These are phyloP conservation scores for Kurtzmaniella quercitrusa DNA, from an alignment of 1,139 yeast species.

Conservation along the genomic window DNA sequence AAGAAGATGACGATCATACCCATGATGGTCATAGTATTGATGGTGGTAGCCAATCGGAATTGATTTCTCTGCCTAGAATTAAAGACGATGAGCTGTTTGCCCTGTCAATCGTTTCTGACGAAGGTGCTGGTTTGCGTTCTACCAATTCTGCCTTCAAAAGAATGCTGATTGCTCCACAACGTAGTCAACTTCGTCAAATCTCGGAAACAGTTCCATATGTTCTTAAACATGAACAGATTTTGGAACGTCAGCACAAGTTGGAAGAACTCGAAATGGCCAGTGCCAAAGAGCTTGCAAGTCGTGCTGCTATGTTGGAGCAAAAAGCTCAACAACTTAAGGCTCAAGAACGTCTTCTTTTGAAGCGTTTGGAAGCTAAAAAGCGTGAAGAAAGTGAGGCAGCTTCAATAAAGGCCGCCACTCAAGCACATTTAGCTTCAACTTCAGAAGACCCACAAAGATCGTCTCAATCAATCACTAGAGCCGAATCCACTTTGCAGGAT, in stretches of 20 bases:
- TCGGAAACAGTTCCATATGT: constrained; percentile 82
- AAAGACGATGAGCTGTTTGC: constrained; percentile 24
- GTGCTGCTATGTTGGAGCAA: constrained; percentile 73
- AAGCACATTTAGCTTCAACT: neutral
- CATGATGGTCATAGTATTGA: neutral
- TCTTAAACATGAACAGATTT: constrained; percentile 67
- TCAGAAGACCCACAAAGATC: neutral
- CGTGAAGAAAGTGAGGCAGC: constrained; percentile 10
- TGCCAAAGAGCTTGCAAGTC: constrained; percentile 64
- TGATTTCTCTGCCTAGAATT: constrained; percentile 26
- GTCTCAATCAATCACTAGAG: neutral
- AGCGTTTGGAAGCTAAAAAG: constrained; percentile 20
- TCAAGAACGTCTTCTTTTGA: constrained; percentile 53
- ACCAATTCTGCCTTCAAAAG: constrained; percentile 46
- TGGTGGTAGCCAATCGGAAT: constrained; percentile 3
- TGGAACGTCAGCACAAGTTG: constrained; percentile 71
- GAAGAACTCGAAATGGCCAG: constrained; percentile 77
- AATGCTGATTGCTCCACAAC: constrained; percentile 56
- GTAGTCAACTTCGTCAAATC: constrained; percentile 67
- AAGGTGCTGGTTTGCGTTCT: constrained; percentile 21
- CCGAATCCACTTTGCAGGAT: neutral
- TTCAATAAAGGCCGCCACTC: constrained; percentile 1
- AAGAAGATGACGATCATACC: constrained; percentile 11
- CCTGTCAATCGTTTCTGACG: constrained; percentile 21
- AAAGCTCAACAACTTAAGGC: constrained; percentile 71